Conservation (phyloP, 352 stramenopile species). For the Lagenidium giganteum region DNA sequence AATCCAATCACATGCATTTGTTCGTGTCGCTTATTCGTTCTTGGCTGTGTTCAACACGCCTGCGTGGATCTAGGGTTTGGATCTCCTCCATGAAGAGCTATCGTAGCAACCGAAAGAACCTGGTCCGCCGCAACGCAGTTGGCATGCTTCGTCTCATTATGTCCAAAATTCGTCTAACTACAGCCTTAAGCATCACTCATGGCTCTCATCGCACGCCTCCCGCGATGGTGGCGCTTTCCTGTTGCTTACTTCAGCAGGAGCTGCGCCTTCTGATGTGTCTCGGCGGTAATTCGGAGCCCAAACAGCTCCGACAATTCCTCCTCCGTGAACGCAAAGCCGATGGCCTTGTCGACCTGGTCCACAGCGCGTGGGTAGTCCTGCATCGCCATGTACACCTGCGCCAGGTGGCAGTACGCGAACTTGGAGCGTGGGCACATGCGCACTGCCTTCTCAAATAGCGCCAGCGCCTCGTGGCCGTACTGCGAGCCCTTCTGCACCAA, state of each 20-base stretch:
- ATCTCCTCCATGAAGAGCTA: too few relatives aligned
- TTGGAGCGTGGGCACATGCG: conserved; percentile 77
- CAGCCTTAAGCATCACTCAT: too few relatives aligned
- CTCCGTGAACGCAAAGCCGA: conserved; percentile 63
- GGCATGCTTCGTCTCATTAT: too few relatives aligned
- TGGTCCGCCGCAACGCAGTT: too few relatives aligned
- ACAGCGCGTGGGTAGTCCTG: conserved; percentile 74
- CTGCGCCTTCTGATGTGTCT: conserved; percentile 70
- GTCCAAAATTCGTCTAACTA: too few relatives aligned
- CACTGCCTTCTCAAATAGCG: conserved; percentile 73
- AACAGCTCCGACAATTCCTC: conserved; percentile 79
- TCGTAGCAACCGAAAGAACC: too few relatives aligned
- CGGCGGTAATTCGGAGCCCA: conserved; percentile 69
- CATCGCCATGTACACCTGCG: conserved; percentile 85
- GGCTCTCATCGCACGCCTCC: too few relatives aligned
- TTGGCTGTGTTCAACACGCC: too few relatives aligned
- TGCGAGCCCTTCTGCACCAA: conserved; percentile 71
- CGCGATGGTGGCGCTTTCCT: too few relatives aligned
- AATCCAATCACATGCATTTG: too few relatives aligned
- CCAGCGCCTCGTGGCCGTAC: conserved; percentile 62
- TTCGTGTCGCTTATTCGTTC: too few relatives aligned
- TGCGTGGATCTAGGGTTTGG: too few relatives aligned
- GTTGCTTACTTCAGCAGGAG: conserved; percentile 46
- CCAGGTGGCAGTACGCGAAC: conserved; percentile 78
- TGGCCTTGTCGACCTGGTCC: conserved; percentile 76